Conservation (phyloP, 2,329 filamentous ascomycete species). For the Paraphoma sp. region DNA sequence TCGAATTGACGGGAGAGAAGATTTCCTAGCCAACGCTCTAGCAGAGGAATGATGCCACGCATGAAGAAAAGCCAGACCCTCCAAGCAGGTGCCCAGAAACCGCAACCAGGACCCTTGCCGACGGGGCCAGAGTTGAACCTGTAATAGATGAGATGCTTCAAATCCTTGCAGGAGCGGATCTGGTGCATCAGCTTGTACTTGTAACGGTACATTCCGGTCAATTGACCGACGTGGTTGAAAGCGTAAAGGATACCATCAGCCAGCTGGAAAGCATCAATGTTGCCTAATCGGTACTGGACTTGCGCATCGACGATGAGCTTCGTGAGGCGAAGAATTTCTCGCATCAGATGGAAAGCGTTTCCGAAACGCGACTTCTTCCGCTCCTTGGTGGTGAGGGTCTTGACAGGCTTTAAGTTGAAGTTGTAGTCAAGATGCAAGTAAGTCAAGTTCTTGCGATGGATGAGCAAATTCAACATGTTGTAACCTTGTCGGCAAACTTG, state of each 20-base stretch:
- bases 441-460: slow-evolving; percentile 97
- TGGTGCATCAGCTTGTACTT: slow-evolving; percentile 99
- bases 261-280: slow-evolving; percentile 98
- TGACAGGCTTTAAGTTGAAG: slow-evolving; percentile 98
- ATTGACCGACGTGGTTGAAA: slow-evolving; percentile 97
- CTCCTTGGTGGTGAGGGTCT: slow-evolving; percentile 97
- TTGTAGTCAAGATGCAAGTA: slow-evolving; percentile 99
- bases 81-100: slow-evolving; percentile 99
- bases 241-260: slow-evolving; percentile 99
- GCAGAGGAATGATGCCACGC: slow-evolving; percentile 93
- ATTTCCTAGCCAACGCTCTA: slow-evolving; percentile 97
- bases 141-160: slow-evolving; percentile 99
- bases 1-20: slow-evolving; percentile 96
- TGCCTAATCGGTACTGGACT: slow-evolving; percentile 95
- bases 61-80: slow-evolving; percentile 99
- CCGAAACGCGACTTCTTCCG: slow-evolving; percentile 99
- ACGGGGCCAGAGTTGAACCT: slow-evolving; percentile 97
- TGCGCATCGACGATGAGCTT: slow-evolving; percentile 99
- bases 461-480: slow-evolving; percentile 98
- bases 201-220: slow-evolving; percentile 99
- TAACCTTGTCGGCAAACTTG: slow-evolving; percentile 98
- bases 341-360: slow-evolving; percentile 99
- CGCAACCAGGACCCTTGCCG: slow-evolving; percentile 95
- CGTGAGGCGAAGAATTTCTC: slow-evolving; percentile 92
- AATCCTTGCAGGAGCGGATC: slow-evolving; percentile 96